Conservation (phyloP, 345 rosid genomes). For the Citrus unshiu region DNA sequence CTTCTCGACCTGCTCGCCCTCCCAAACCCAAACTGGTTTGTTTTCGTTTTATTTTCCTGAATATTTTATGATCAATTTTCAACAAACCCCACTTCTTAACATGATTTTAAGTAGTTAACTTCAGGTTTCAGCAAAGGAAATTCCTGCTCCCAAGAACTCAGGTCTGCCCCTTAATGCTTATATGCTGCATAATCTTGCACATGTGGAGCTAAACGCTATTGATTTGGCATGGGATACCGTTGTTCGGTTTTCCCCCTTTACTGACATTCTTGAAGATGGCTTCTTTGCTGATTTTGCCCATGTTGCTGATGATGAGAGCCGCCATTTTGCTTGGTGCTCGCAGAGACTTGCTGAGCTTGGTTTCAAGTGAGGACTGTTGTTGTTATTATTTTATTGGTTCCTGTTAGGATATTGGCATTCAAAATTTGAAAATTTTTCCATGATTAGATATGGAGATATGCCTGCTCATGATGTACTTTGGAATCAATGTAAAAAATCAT, state of each 20-base stretch:
- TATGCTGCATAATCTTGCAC: conserved; percentile 92
- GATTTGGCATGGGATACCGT: conserved; percentile 99
- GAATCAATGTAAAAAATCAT: conserved; percentile 83
- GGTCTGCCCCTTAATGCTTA: conserved; percentile 84
- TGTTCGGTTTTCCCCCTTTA: conserved; percentile 76
- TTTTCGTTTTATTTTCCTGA: background rate
- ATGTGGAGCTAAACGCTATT: conserved; percentile 91
- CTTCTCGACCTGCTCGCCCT: conserved; percentile 76
- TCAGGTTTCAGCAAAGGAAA: conserved; percentile 75
- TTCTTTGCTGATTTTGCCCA: conserved; percentile 93
- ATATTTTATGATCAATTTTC: background rate
- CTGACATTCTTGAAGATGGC: conserved; percentile 49
- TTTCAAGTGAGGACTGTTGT: conserved; percentile 49
- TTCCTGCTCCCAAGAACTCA: conserved; percentile 68
- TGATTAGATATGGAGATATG: conserved; percentile 82
- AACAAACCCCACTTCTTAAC: background rate
- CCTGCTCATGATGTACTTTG: conserved; percentile 90
- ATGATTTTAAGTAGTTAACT: background rate
- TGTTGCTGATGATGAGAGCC: conserved; percentile 98
- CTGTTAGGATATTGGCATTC: background rate
- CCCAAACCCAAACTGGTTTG: conserved; percentile 62
- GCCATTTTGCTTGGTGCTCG: conserved; percentile 92
- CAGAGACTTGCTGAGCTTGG: conserved; percentile 90
- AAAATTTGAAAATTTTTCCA: background rate
- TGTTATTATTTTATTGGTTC: background rate